Percentiles rank a stretch among this genome's conserved stretches.
phyloP scores from a whole-genome alignment of 805 yeast species.

The Wickerhamiella australiensis region DNA sequence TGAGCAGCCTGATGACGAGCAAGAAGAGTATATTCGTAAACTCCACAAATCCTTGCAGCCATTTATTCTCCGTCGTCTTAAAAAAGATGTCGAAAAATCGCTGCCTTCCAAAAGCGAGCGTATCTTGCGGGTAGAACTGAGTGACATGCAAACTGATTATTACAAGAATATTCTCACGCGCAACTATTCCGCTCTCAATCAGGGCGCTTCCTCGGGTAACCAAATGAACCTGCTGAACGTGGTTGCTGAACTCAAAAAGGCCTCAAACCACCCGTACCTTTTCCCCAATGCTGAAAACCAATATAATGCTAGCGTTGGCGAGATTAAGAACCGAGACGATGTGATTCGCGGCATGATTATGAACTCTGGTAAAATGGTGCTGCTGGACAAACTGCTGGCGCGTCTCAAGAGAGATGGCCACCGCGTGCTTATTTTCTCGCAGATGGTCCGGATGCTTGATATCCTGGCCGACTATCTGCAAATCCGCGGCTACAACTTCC shows the following conservation, averaged over 20 bases:
- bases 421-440: conserved; percentile 86
- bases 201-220: conserved; percentile 62
- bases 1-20: conserved; percentile 74
- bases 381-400: conserved; percentile 76
- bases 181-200: conserved; percentile 81
- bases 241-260: conserved; percentile 93
- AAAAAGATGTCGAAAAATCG: conserved; percentile 95
- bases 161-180: conserved; percentile 87
- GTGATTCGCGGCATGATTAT: conserved; percentile 81
- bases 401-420: conserved; percentile 88
- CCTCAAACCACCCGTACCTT: conserved; percentile 91
- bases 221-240: conserved; percentile 79
- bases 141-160: conserved; percentile 90
- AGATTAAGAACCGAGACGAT: conserved; percentile 52
- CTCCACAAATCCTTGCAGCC: conserved; percentile 81
- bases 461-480: conserved; percentile 86
- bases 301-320: conserved; percentile 40
- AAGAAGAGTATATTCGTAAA: conserved; percentile 77
- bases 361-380: conserved; percentile 98
- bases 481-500: conserved; percentile 78
- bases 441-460: conserved; percentile 94
- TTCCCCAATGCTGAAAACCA: conserved; percentile 87
- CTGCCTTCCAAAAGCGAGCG: conserved; percentile 93
- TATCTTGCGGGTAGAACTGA: conserved; percentile 84
- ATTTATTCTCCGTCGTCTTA: conserved; percentile 80